phyloP scores from a whole-genome alignment of 768 basidiomycete genomes.

The Cubamyces sp. region DNA sequence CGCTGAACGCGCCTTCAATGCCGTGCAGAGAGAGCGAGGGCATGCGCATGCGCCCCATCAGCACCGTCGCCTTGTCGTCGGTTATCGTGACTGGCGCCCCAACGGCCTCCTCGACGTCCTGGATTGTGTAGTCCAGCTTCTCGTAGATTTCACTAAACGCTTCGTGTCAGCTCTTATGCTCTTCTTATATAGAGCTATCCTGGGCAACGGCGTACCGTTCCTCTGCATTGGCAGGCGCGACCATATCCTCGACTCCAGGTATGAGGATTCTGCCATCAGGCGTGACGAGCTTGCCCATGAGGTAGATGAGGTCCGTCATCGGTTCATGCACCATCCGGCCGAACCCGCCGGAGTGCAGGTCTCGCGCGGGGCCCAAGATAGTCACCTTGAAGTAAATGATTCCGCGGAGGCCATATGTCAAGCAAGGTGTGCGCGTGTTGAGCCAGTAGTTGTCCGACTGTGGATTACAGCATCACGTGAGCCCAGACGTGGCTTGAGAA shows the following conservation, averaged over 20 bases:
- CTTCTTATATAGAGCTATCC: no score
- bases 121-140: conserved; percentile 68
- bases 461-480: not conserved
- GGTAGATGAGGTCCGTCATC: conserved; percentile 87
- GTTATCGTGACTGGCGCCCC: conserved; percentile 79
- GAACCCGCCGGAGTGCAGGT: conserved; percentile 90
- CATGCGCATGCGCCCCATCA: conserved; percentile 94
- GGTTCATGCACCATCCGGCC: conserved; percentile 85
- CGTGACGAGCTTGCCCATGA: conserved; percentile 87
- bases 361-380: conserved; percentile 80
- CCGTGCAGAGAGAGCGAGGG: conserved; percentile 92
- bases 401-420: conserved; percentile 90
- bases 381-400: conserved; percentile 85
- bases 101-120: conserved; percentile 75
- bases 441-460: conserved; percentile 96
- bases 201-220: conserved; percentile 71
- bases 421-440: conserved; percentile 74
- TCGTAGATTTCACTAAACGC: conserved; percentile 64
- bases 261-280: conserved; percentile 82
- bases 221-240: conserved; percentile 70
- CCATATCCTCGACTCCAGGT: conserved; percentile 87
- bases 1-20: conserved; percentile 93
- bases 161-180: not conserved
- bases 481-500: not conserved
- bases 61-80: conserved; percentile 71